These are phyloP conservation scores for Diplodia sapinea DNA, from an alignment of 2,329 filamentous ascomycete genomes.

Conservation along the genomic window DNA sequence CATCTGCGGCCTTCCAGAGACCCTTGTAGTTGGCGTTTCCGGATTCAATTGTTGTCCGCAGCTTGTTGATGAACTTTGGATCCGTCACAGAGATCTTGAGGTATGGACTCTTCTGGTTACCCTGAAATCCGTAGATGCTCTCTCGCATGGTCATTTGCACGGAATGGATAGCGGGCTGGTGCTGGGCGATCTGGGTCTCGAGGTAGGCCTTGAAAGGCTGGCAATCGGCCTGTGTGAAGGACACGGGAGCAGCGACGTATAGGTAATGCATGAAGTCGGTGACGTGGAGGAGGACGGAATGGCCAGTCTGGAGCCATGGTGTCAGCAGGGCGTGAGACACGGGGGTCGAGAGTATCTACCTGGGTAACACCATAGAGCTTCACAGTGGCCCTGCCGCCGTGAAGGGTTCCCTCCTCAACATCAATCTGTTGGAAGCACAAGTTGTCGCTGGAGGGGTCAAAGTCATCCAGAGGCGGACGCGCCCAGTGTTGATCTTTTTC, in stretches of 20 bases:
- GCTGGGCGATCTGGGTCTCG: slow-evolving; percentile 76
- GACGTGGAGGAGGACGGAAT: slow-evolving; percentile 94
- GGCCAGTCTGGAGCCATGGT: slow-evolving; percentile 61
- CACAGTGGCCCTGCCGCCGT: slow-evolving; percentile 77
- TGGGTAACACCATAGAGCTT: slow-evolving; percentile 94
- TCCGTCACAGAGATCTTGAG: slow-evolving; percentile 93
- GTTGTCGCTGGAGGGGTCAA: slow-evolving; percentile 68
- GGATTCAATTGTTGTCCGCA: slow-evolving; percentile 76
- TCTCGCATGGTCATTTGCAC: slow-evolving; percentile 84
- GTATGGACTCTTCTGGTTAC: slow-evolving; percentile 89
- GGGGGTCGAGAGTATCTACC: slow-evolving; percentile 51
- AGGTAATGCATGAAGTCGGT: slow-evolving; percentile 96
- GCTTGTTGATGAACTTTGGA: slow-evolving; percentile 78
- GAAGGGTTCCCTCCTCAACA: slow-evolving; percentile 82
- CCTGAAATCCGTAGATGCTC: slow-evolving; percentile 92
- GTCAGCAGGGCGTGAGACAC: slow-evolving; percentile 45
- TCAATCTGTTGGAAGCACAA: slow-evolving; percentile 97
- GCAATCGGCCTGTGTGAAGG: slow-evolving; percentile 80
- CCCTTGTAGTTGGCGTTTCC: slow-evolving; percentile 86
- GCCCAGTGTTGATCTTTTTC: slow-evolving; percentile 96
- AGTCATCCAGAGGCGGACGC: slow-evolving; percentile 65
- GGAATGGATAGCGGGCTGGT: slow-evolving; percentile 76
- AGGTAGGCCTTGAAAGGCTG: slow-evolving; percentile 78
- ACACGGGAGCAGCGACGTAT: slow-evolving; percentile 85
- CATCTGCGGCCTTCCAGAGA: slow-evolving; percentile 74